Evolutionary conservation across 768 basidiomycete genomes (phyloP), one percentile per base, ranked within the genome.

Genomic region (Termitomyces sp.): DNA sequence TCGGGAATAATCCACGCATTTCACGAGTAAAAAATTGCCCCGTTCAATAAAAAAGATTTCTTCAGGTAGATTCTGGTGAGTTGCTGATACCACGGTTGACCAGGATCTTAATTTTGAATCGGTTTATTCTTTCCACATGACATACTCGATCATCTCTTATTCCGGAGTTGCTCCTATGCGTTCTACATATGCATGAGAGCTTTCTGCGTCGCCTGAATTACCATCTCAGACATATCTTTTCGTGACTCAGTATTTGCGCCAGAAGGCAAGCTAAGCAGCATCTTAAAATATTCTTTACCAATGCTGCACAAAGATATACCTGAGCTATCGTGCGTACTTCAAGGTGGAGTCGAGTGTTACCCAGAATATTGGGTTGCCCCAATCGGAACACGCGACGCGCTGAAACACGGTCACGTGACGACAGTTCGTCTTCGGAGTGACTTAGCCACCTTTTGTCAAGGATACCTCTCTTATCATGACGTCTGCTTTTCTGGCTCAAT

Each of bases 401-500:
- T 16, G 22, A 24, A 56, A 53, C 54, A 53, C 57, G 60, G n/a
- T 62, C 60, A 62, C 60, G 57, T 62, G 60, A 4, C 8, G 18
- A 7, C 20, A 39, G 57, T 62, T 58, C 41, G 33, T 44, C 31
- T 58, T 58, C 34, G 8, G 54, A 34, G 5, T 9, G 28, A 28
- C 34, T 51, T 18, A 10, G 6, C 45, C 18, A 24, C 31, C 28
- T 39, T 41, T 37, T 12, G 52, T 24, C 22, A 52, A 50, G n/a
- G 37, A 37, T 42, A 33, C 26, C 22, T 49, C 51, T 42, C 28
- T 50, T n/a, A 58, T 41, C 41, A 62, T 62, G 60, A 39, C 55
- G 55, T 62, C 62, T 53, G 62, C 66, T n/a, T 84, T 85, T 63
- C 76, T 95, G 22, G 90, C 90, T 64, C 80, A 82, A 50, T 98